These are phyloP conservation scores for Coemansia sp. DNA, from an alignment of 192 early-diverging fungal genomes.

Conservation along the genomic window DNA sequence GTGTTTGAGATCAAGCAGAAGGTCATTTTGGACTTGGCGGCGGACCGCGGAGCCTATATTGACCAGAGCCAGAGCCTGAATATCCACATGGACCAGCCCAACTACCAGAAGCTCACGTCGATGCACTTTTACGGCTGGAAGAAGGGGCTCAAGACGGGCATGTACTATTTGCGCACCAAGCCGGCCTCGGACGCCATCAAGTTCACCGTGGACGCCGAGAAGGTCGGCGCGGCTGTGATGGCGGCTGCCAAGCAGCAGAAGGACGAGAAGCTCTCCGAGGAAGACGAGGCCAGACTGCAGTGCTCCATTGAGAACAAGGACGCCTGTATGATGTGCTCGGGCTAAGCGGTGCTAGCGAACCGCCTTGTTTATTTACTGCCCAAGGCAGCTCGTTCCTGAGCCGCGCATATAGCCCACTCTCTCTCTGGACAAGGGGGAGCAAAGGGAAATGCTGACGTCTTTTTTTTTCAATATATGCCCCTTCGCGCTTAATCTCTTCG, in stretches of 20 bases:
- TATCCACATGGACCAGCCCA: constrained; percentile 91
- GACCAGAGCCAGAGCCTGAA: constrained; percentile 96
- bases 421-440: too few species aligned
- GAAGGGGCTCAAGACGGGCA: constrained; percentile 96
- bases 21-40: constrained; percentile 93
- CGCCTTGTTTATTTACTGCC: too few species aligned
- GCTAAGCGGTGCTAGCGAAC: constrained; percentile 51
- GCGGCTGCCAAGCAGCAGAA: constrained; percentile 32
- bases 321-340: constrained; percentile 86
- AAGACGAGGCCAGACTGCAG: constrained; percentile 67
- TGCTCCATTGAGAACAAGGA: constrained; percentile 94
- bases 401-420: too few species aligned
- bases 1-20: constrained; percentile 94
- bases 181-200: constrained; percentile 98
- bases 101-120: constrained; percentile 88
- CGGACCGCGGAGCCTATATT: constrained; percentile 95
- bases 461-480: too few species aligned
- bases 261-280: constrained; percentile 43
- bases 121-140: constrained; percentile 99
- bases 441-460: too few species aligned
- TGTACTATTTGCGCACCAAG: constrained; percentile 96
- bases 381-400: too few species aligned
- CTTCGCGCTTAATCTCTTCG: background rate
- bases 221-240: constrained; percentile 37
- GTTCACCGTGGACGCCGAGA: constrained; percentile 92